Base-by-base conservation (phyloP, 106 monocot species). In the Dioscorea zingiberensis region DNA sequence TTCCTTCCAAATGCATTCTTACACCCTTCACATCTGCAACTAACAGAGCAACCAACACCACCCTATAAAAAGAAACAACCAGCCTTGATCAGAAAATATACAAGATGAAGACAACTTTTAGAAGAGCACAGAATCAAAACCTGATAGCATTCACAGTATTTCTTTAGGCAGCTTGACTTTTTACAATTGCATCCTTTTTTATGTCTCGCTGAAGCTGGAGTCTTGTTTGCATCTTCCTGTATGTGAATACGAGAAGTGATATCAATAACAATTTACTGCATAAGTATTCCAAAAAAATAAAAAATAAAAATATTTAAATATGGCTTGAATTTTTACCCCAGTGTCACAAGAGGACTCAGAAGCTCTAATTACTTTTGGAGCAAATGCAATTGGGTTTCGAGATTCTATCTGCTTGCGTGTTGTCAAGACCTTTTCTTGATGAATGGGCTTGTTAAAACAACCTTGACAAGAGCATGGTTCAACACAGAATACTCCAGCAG, bases 91-190 rank as follows among this genome's bases (percentile, higher is more conserved):
- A 75, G 30, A 70, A 21, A 44, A 58, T 47, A 64, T 22, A 59
- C 26, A 19, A 47, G 2, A 48, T 2, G 66, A 15, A 63, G 51
- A 27, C 18, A 48, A 59, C 26, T n/a, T n/a, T 8, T 58, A 28
- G 21, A 25, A 25, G 70, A 48, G 46, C 21, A 17, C 59, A 73
- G 65, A 67, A 21, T 28, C 11, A 48, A 69, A 75, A 98, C 97
- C 97, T 98, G 97, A 64, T 81, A 98, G 72, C 97, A 98, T 77
- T 98, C 97, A 66, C 92, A 92, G 49, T 98, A 98, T 81, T 98
- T 98, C 82, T 98, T 98, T 18, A 98, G 73, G 59, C 97, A 98
- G 67, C 79, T 86, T 38, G 97, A 98, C 56, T 92, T 98, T 68
- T 98, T 98, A 69, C 97, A 98, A 69, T 98, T 98, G 56, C 97